Evolutionary conservation across 2,329 filamentous ascomycete genomes (phyloP).

Genomic region (Beauveria asiatica): DNA sequence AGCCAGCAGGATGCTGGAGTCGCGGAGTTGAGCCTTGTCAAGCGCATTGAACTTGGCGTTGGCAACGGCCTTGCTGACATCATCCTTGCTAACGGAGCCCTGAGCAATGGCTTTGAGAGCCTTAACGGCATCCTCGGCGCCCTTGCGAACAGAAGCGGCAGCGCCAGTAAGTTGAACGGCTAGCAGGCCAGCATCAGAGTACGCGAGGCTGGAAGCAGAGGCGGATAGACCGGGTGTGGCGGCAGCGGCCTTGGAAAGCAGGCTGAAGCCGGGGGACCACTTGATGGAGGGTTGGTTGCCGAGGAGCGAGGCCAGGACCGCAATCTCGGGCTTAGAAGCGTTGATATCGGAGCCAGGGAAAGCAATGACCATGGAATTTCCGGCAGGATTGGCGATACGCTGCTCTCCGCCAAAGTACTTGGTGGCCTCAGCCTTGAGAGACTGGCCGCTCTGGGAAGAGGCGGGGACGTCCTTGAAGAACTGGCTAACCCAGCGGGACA

Average conservation of each 20-base stretch:
- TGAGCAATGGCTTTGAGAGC: conserved; percentile 72
- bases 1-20: conserved; percentile 70
- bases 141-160: conserved; percentile 62
- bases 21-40: conserved; percentile 69
- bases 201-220: conserved; percentile 69
- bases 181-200: conserved; percentile 91
- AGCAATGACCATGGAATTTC: conserved; percentile 80
- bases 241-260: conserved; percentile 72
- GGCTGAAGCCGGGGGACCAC: conserved; percentile 88
- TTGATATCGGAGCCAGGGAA: conserved; percentile 83
- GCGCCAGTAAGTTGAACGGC: conserved; percentile 72
- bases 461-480: conserved; percentile 73
- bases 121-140: conserved; percentile 69
- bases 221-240: conserved; percentile 58
- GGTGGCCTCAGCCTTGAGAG: conserved; percentile 52
- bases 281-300: conserved; percentile 89
- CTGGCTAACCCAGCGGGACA: conserved; percentile 84
- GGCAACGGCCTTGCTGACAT: conserved; percentile 83
- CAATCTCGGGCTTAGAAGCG: conserved; percentile 80
- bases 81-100: conserved; percentile 70
- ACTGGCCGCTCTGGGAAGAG: conserved; percentile 41
- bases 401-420: conserved; percentile 96
- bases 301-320: conserved; percentile 79
- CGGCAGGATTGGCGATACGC: conserved; percentile 66
- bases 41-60: conserved; percentile 89